A percentile compares a stretch with the other conserved stretches of the same genome.
Conservation (phyloP, 2,329 filamentous ascomycete genomes). For the Drechslerella stenobrocha region DNA sequence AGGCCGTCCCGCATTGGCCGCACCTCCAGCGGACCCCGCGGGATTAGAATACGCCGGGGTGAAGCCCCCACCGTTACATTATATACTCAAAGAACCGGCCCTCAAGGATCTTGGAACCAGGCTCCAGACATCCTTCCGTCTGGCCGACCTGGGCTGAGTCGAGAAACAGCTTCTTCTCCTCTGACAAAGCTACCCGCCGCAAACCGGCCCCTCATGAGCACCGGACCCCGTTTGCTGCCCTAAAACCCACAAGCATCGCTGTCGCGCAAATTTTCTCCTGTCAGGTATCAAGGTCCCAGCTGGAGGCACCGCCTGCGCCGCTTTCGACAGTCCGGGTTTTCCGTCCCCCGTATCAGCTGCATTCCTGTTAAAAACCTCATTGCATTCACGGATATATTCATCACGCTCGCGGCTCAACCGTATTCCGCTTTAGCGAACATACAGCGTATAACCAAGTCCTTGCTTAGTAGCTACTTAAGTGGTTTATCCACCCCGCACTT, state of each 20-base stretch:
- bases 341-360: neutral
- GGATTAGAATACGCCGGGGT: neutral
- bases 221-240: neutral
- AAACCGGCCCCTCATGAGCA: too few relatives aligned
- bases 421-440: neutral
- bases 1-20: neutral
- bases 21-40: neutral
- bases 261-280: neutral
- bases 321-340: neutral
- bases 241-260: neutral
- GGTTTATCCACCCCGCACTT: neutral
- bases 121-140: too few relatives aligned
- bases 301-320: neutral
- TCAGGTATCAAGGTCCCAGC: too few relatives aligned
- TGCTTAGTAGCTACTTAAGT: too few relatives aligned
- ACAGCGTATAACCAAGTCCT: neutral
- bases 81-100: too few relatives aligned
- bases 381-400: conserved; percentile 1
- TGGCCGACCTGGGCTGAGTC: too few relatives aligned
- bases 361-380: neutral
- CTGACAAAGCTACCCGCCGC: too few relatives aligned
- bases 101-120: too few relatives aligned
- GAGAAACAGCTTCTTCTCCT: too few relatives aligned
- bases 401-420: neutral
- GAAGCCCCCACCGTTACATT: too few relatives aligned